Evolutionary conservation across 257 asterid genomes (phyloP).

Genomic region (Agastache rugosa): DNA sequence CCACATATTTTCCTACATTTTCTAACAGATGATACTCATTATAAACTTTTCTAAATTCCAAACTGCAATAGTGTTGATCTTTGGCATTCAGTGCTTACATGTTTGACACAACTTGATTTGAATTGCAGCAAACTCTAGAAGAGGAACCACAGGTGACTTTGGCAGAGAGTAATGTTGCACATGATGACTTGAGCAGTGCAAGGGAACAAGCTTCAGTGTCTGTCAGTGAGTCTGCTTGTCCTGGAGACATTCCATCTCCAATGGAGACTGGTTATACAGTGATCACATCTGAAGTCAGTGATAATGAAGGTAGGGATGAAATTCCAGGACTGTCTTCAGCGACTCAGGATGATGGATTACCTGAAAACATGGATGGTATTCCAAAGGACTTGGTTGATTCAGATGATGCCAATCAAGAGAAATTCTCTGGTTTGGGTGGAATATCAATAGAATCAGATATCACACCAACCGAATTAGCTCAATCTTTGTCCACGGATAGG

Average conservation of each 20-base stretch:
- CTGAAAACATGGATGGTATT: constrained; percentile 44
- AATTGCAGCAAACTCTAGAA: constrained; percentile 56
- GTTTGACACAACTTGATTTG: constrained; percentile 34
- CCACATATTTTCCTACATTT: constrained; percentile 14
- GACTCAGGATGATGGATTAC: constrained; percentile 48
- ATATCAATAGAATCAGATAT: constrained; percentile 56
- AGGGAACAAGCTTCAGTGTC: constrained; percentile 48
- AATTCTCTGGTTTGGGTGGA: constrained; percentile 48
- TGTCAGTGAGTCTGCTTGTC: constrained; percentile 47
- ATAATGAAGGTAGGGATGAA: constrained; percentile 53
- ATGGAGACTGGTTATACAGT: constrained; percentile 51
- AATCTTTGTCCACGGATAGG: constrained; percentile 69
- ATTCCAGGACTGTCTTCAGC: constrained; percentile 85
- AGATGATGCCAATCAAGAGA: constrained; percentile 63
- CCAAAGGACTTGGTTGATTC: constrained; percentile 56
- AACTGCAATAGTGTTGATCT: constrained; percentile 24
- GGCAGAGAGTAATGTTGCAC: constrained; percentile 48
- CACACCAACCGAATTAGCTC: constrained; percentile 58
- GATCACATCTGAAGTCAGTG: constrained; percentile 52
- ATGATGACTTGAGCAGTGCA: constrained; percentile 47
- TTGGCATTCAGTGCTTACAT: constrained; percentile 24
- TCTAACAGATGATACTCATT: constrained; percentile 14
- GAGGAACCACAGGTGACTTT: constrained; percentile 48
- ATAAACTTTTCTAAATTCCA: constrained; percentile 16
- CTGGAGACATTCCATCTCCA: constrained; percentile 50